These are phyloP conservation scores for Diospyros kaki DNA, from an alignment of 148 eudicot genomes.

Conservation along the genomic window DNA sequence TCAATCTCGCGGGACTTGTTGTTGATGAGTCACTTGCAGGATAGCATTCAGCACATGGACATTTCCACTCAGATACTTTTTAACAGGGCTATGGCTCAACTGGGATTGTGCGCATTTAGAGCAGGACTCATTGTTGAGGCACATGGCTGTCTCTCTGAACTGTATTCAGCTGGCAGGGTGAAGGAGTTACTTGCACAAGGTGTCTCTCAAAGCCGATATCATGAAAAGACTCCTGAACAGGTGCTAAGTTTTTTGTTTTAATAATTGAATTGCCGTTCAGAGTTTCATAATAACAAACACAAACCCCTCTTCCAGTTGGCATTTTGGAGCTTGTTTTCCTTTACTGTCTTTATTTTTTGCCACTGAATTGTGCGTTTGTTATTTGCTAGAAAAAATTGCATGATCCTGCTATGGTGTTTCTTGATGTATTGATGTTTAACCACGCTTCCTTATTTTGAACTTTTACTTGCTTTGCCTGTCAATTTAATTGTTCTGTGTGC, in stretches of 20 bases:
- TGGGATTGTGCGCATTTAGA: conserved; percentile 85
- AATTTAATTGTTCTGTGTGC: background rate
- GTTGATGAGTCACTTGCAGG: conserved; percentile 94
- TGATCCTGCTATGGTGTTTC: background rate
- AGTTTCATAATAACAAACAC: background rate
- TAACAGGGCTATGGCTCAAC: conserved; percentile 91
- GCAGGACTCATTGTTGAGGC: conserved; percentile 68
- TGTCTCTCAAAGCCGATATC: conserved; percentile 79
- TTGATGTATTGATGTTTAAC: background rate
- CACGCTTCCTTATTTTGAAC: background rate
- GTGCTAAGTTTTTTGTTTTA: conserved; percentile 22
- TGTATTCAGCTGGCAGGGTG: conserved; percentile 90
- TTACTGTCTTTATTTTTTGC: background rate
- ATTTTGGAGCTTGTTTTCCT: background rate
- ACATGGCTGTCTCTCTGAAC: conserved; percentile 75
- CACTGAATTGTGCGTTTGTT: background rate
- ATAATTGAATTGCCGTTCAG: background rate
- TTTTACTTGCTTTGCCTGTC: background rate
- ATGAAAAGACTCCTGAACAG: conserved; percentile 94
- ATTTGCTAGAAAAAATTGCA: background rate
- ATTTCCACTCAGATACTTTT: conserved; percentile 83
- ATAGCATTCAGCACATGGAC: conserved; percentile 76
- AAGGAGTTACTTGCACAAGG: conserved; percentile 93
- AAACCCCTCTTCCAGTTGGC: background rate
- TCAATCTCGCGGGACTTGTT: conserved; percentile 71